Conservation (phyloP, 352 stramenopile species). For the Peronospora farinosa region DNA sequence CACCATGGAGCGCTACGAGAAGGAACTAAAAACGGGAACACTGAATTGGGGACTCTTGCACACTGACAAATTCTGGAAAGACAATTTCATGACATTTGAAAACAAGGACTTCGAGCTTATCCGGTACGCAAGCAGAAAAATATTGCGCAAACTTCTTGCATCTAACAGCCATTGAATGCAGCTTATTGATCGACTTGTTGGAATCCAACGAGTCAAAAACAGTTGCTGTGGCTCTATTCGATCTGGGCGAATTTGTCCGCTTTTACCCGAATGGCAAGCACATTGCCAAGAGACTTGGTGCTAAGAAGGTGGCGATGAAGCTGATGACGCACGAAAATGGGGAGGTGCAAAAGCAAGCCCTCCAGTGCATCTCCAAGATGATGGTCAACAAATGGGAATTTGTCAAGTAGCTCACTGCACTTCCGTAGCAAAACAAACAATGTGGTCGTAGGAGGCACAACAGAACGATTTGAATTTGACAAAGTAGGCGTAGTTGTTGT, state of each 20-base stretch:
- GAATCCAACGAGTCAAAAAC: slow-evolving; percentile 91
- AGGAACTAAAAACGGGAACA: slow-evolving; percentile 91
- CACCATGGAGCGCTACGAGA: slow-evolving; percentile 95
- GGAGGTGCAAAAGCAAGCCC: slow-evolving; percentile 95
- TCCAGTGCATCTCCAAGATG: slow-evolving; percentile 98
- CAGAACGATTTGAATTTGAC: slow-evolving; percentile 13
- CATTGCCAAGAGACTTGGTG: slow-evolving; percentile 93
- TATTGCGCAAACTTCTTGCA: background rate
- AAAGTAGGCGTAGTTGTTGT: slow-evolving; percentile 7
- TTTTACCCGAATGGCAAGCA: slow-evolving; percentile 96
- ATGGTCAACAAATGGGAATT: slow-evolving; percentile 98
- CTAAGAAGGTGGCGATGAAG: slow-evolving; percentile 95
- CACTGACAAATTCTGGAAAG: slow-evolving; percentile 98
- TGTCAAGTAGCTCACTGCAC: slow-evolving; percentile 49
- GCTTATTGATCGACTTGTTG: slow-evolving; percentile 91
- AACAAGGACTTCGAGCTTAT: slow-evolving; percentile 93
- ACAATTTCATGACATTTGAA: slow-evolving; percentile 96
- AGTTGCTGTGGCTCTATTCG: slow-evolving; percentile 93
- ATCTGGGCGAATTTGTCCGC: slow-evolving; percentile 96
- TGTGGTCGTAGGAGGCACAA: slow-evolving; percentile 3
- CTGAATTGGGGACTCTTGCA: slow-evolving; percentile 95
- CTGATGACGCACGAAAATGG: slow-evolving; percentile 95
- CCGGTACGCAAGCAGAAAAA: slow-evolving; percentile 35
- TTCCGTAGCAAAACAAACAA: background rate
- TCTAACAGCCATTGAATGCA: slow-evolving; percentile 21